Evolutionary conservation across 371 early-diverging fungal species (phyloP).

Genomic region (Basidiobolus meristosporus): DNA sequence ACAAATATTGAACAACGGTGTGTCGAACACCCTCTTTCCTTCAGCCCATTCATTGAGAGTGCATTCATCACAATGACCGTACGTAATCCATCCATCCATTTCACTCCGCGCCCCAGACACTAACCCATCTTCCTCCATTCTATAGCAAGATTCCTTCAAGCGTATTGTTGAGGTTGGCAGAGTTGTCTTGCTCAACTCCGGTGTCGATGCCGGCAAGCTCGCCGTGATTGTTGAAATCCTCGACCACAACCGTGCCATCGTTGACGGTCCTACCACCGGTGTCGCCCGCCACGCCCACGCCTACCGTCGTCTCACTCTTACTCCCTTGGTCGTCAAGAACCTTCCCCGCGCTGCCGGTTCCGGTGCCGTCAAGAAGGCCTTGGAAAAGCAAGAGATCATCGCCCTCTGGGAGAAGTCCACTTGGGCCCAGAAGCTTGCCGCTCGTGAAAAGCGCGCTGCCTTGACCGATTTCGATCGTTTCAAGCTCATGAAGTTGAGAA

Average conservation of each 20-base stretch:
- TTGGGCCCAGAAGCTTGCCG: slow-evolving; percentile 85
- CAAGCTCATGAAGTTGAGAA: slow-evolving; percentile 76
- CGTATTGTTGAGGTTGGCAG: slow-evolving; percentile 95
- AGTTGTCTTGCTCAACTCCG: slow-evolving; percentile 88
- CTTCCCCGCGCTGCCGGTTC: slow-evolving; percentile 76
- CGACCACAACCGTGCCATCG: slow-evolving; percentile 94
- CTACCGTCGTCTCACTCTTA: slow-evolving; percentile 77
- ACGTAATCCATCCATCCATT: too few relatives aligned
- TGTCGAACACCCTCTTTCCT: too few relatives aligned
- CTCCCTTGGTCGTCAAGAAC: slow-evolving; percentile 60
- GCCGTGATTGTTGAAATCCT: slow-evolving; percentile 97
- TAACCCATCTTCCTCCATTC: not conserved
- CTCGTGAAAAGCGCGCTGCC: slow-evolving; percentile 52
- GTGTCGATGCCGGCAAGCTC: slow-evolving; percentile 83
- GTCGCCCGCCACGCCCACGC: slow-evolving; percentile 72
- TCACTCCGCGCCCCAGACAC: too few relatives aligned
- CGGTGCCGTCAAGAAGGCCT: slow-evolving; percentile 49
- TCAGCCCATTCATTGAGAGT: too few relatives aligned
- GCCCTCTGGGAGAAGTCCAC: slow-evolving; percentile 69
- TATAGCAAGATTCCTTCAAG: slow-evolving; percentile 29
- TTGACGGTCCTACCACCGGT: slow-evolving; percentile 94
- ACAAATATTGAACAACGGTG: too few relatives aligned
- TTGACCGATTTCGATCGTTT: slow-evolving; percentile 93
- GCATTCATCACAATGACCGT: too few relatives aligned
- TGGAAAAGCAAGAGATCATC: slow-evolving; percentile 64